Conservation (phyloP, 192 early-diverging fungal genomes). For the Podila epigama region DNA sequence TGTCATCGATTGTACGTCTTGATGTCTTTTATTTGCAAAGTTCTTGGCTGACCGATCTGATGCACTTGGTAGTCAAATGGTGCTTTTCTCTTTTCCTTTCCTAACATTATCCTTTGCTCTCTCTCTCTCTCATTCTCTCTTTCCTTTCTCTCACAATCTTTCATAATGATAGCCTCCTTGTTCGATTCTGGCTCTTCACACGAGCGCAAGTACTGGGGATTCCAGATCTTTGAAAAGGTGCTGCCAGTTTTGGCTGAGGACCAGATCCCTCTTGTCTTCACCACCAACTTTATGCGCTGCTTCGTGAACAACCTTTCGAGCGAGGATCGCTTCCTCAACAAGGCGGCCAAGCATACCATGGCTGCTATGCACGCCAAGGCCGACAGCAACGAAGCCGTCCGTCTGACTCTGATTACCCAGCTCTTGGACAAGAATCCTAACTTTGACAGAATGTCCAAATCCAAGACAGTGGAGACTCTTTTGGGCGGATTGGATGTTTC, state of each 20-base stretch:
- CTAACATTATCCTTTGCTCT: neutral
- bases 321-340: constrained; percentile 78
- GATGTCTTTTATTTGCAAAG: neutral
- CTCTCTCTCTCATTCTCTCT: neutral
- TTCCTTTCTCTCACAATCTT: neutral
- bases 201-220: constrained; percentile 91
- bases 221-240: constrained; percentile 81
- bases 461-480: constrained; percentile 83
- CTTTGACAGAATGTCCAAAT: constrained; percentile 74
- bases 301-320: constrained; percentile 88
- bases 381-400: constrained; percentile 71
- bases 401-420: constrained; percentile 81
- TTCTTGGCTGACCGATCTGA: too few species aligned
- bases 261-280: constrained; percentile 76
- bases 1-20: constrained; percentile 70
- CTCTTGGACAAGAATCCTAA: constrained; percentile 78
- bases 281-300: constrained; percentile 83
- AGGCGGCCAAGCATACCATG: constrained; percentile 78
- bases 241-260: constrained; percentile 60
- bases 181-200: constrained; percentile 77
- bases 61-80: too few species aligned
- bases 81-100: neutral
- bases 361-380: constrained; percentile 63
- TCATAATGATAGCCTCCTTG: constrained; percentile 67
- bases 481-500: constrained; percentile 72